Evolutionary conservation across 2,329 filamentous ascomycete genomes (phyloP).

Genomic region (Ophiocordyceps unilateralis): DNA sequence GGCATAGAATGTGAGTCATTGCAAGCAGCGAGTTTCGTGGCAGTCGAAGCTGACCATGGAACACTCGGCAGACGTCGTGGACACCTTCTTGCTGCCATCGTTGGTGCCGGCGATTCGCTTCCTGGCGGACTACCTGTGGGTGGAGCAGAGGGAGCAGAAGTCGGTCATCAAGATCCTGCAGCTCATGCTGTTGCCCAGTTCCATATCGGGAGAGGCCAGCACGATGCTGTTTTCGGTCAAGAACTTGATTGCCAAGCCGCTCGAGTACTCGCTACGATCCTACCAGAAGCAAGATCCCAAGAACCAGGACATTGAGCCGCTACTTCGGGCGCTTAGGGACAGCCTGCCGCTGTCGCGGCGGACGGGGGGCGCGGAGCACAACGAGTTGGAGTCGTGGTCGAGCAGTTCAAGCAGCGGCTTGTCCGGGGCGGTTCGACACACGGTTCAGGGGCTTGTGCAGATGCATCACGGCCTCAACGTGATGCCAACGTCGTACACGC

Average conservation of each 20-base stretch:
- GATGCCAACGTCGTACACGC: slow-evolving; percentile 51
- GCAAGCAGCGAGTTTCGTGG: background rate
- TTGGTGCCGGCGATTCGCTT: slow-evolving; percentile 58
- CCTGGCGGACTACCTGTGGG: slow-evolving; percentile 52
- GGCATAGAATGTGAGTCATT: slow-evolving; percentile 53
- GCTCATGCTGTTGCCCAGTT: slow-evolving; percentile 51
- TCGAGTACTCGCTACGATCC: slow-evolving; percentile 49
- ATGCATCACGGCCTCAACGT: slow-evolving; percentile 34
- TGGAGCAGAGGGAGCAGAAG: slow-evolving; percentile 47
- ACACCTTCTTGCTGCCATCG: slow-evolving; percentile 65
- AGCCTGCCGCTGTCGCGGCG: slow-evolving; percentile 41
- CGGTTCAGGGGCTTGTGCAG: slow-evolving; percentile 43
- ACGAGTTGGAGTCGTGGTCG: slow-evolving; percentile 54
- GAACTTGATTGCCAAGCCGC: slow-evolving; percentile 50
- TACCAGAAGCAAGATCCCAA: slow-evolving; percentile 50
- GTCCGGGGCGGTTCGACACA: slow-evolving; percentile 37
- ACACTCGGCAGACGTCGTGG: slow-evolving; percentile 44
- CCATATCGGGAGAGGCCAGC: slow-evolving; percentile 54
- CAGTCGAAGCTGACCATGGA: background rate
- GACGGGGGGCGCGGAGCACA: slow-evolving; percentile 42
- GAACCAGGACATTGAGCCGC: slow-evolving; percentile 51
- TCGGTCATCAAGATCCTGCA: slow-evolving; percentile 56
- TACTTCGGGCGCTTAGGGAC: slow-evolving; percentile 48
- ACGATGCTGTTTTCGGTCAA: slow-evolving; percentile 56
- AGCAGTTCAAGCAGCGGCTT: slow-evolving; percentile 38